Evolutionary conservation across 1,139 yeast genomes (phyloP).

Genomic region (Arxiozyma telluris): DNA sequence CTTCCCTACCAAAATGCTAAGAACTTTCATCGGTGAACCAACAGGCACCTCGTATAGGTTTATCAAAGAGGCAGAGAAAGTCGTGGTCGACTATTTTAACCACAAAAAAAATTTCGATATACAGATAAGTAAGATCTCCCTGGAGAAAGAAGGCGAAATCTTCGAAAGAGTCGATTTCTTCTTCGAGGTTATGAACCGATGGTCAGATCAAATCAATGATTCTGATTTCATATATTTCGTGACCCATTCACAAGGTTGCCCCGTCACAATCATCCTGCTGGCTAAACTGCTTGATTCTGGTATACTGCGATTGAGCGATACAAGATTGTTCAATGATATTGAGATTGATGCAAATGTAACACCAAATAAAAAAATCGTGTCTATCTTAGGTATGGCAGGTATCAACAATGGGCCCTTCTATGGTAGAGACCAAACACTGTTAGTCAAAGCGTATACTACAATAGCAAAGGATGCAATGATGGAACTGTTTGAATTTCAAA

Average conservation of each 20-base stretch:
- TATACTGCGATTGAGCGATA: constrained; percentile 36
- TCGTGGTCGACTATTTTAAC: constrained; percentile 64
- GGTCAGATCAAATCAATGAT: constrained; percentile 58
- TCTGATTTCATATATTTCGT: constrained; percentile 87
- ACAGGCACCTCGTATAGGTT: constrained; percentile 86
- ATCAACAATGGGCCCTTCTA: constrained; percentile 87
- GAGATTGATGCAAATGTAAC: constrained; percentile 9
- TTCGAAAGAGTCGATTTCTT: constrained; percentile 78
- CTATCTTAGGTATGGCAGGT: constrained; percentile 91
- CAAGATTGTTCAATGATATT: constrained; percentile 14
- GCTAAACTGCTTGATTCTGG: constrained; percentile 68
- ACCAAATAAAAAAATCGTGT: constrained; percentile 45
- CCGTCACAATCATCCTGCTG: constrained; percentile 72
- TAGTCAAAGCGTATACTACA: constrained; percentile 81
- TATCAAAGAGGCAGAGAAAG: constrained; percentile 76
- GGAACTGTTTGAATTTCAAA: constrained; percentile 83
- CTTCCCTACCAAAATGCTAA: constrained; percentile 75
- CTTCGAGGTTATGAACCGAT: constrained; percentile 58
- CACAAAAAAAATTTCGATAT: constrained; percentile 42
- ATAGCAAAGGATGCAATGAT: constrained; percentile 79
- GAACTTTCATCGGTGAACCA: constrained; percentile 86
- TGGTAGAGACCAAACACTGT: constrained; percentile 75
- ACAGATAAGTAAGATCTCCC: constrained; percentile 78
- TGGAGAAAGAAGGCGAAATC: constrained; percentile 88
- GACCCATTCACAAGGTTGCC: constrained; percentile 93